A percentile compares a stretch with the other conserved stretches of the same genome.
Conservation (phyloP, 163 green algal species). For the Chlorella variabilis region DNA sequence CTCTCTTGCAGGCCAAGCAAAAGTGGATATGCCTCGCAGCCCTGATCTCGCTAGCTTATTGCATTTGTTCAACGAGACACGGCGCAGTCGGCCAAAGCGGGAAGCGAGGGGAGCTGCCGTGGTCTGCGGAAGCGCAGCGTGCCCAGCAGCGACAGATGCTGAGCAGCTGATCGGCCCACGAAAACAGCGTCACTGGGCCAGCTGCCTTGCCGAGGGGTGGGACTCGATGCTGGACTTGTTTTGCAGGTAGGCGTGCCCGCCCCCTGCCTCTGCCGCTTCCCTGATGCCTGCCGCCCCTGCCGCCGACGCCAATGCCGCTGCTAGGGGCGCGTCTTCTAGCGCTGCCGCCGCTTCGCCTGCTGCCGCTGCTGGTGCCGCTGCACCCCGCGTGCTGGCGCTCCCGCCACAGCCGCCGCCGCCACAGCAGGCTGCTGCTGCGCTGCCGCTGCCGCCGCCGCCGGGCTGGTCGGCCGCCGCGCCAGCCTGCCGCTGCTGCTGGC, state of each 20-base stretch:
- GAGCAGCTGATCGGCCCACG: too few species aligned
- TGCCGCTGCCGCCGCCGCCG: background rate
- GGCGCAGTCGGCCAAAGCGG: too few species aligned
- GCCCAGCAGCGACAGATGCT: too few species aligned
- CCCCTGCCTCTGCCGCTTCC: background rate
- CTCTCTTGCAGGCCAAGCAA: too few species aligned
- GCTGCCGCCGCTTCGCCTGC: background rate
- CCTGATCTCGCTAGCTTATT: too few species aligned
- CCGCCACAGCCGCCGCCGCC: background rate
- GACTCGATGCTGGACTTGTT: conserved; percentile 21
- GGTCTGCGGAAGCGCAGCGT: too few species aligned
- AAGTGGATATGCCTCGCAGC: too few species aligned
- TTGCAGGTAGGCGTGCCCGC: conserved; percentile 12
- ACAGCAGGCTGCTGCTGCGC: background rate
- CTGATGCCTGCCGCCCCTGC: background rate
- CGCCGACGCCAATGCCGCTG: background rate
- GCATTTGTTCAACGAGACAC: too few species aligned
- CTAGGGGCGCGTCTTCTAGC: too few species aligned
- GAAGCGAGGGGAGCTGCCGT: too few species aligned
- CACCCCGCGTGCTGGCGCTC: background rate
- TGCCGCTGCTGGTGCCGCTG: background rate
- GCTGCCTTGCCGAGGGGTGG: conserved; percentile 17
- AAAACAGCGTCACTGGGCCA: too few species aligned
- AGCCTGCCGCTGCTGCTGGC: background rate
- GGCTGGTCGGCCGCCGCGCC: background rate